These are phyloP conservation scores for Neonothopanus nambi DNA, from an alignment of 1,284 basidiomycete species.

Conservation along the genomic window DNA sequence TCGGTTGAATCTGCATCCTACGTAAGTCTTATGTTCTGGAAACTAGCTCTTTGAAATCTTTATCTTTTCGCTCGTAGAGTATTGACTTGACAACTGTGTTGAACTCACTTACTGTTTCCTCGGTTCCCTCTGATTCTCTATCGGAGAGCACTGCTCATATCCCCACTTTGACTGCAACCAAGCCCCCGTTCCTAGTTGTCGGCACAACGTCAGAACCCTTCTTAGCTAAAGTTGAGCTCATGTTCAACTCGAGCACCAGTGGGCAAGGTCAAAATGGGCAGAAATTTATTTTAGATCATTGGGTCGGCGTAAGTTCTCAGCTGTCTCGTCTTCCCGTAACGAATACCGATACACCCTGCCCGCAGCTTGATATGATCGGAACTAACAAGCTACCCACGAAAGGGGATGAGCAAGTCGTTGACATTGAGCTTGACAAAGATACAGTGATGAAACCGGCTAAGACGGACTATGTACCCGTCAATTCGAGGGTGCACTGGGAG, in stretches of 20 bases:
- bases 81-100: conserved; percentile 57
- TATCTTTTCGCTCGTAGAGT: conserved; percentile 31
- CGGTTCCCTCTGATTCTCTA: conserved; percentile 40
- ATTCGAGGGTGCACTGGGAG: conserved; percentile 36
- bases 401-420: conserved; percentile 72
- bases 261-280: conserved; percentile 23
- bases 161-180: conserved; percentile 34
- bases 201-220: conserved; percentile 62
- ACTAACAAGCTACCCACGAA: conserved; percentile 40
- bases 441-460: conserved; percentile 50
- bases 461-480: conserved; percentile 29
- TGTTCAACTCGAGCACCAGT: conserved; percentile 35
- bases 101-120: conserved; percentile 43
- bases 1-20: conserved; percentile 69
- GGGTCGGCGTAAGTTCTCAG: conserved; percentile 63
- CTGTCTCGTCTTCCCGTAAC: not conserved
- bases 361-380: conserved; percentile 61
- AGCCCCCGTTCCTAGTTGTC: conserved; percentile 59
- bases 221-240: conserved; percentile 58
- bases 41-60: conserved; percentile 3
- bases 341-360: not conserved
- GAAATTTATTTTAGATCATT: conserved; percentile 59
- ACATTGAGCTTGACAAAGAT: conserved; percentile 67
- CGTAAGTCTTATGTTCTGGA: conserved; percentile 38
- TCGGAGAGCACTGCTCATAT: conserved; percentile 28